Evolutionary conservation across 371 early-diverging fungal genomes (phyloP).

Genomic region (Rhizopus delemar): DNA sequence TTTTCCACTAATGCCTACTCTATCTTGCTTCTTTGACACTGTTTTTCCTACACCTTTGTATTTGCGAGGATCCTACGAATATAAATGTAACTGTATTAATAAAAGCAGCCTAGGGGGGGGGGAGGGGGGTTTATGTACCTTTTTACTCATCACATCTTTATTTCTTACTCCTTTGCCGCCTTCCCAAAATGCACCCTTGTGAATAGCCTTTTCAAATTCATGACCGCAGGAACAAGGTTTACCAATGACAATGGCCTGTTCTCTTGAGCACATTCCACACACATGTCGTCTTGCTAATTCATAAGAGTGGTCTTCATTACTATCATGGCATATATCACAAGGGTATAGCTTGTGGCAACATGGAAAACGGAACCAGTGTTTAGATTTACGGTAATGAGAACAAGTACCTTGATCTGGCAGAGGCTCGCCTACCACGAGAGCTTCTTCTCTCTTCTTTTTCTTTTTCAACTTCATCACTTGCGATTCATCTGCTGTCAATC

Average conservation of each 20-base stretch:
- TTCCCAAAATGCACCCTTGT: slow-evolving; percentile 86
- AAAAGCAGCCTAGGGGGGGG: not conserved
- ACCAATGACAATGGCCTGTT: slow-evolving; percentile 63
- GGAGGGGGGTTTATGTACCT: slow-evolving; percentile 58
- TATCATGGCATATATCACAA: slow-evolving; percentile 95
- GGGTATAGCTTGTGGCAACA: slow-evolving; percentile 81
- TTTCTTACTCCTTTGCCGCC: slow-evolving; percentile 95
- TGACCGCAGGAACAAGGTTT: slow-evolving; percentile 68
- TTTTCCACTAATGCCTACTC: slow-evolving; percentile 53
- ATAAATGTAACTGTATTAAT: not conserved
- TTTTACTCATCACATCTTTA: slow-evolving; percentile 77
- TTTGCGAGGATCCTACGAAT: slow-evolving; percentile 46
- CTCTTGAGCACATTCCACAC: slow-evolving; percentile 92
- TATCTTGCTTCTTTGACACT: slow-evolving; percentile 56
- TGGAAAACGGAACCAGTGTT: slow-evolving; percentile 96
- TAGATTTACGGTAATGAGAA: slow-evolving; percentile 89
- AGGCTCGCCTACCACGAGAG: slow-evolving; percentile 68
- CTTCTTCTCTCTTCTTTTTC: slow-evolving; percentile 47
- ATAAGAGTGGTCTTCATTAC: slow-evolving; percentile 66
- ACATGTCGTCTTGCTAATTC: slow-evolving; percentile 83
- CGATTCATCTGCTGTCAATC: slow-evolving; percentile 28
- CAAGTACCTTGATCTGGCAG: slow-evolving; percentile 89
- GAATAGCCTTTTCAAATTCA: slow-evolving; percentile 53
- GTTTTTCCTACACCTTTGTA: slow-evolving; percentile 53
- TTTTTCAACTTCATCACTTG: slow-evolving; percentile 40